Evolutionary conservation across 805 yeast species (phyloP), one percentile per base, ranked within the genome.

Genomic region (Teunomyces cretensis): DNA sequence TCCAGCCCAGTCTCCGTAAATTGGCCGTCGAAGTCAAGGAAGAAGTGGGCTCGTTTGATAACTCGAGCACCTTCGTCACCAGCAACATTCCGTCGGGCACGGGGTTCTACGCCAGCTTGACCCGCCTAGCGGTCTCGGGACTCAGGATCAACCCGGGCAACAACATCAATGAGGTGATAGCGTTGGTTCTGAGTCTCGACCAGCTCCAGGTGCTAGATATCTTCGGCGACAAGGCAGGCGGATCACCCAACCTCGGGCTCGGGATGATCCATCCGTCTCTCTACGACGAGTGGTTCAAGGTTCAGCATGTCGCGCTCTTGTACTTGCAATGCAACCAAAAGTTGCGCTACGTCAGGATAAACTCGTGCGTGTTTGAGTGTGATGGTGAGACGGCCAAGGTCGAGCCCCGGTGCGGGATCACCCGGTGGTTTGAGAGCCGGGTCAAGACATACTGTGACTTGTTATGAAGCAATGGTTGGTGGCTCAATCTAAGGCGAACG

Each of bases 211-310:
- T 57, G 27, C 54, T 80, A 7, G 77, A 78, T 56, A 57, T 80
- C 2, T 69, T 74, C 42, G 84, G 83, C 0, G 55, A 72, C 14
- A 69, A 72, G 17, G 74, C 83, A 0, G 78, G 81, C 1, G 80
- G 80, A 1, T 66, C 75, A 1, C 84, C 82, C 15, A 75, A 78
- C 50, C 58, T 75, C 67, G 84, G 83, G 0, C 59, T 78, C 16
- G 82, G 79, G 11, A 76, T 73, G 60, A 64, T 68, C 2, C 79
- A 79, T 53, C 80, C 80, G 9, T 77, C 79, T 4, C 65, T 80
- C 3, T 72, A 70, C 54, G 85, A 80, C 55, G 77, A 75, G 47
- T 80, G 84, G 84, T 68, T 70, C 48, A 68, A 78, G 44, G 79
- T 80, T 2, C 80, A 77, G 51, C 81, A 77, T 50, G 72, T 78